These are phyloP conservation scores for Tuber calosporum DNA, from an alignment of 495 filamentous ascomycete species.

Conservation along the genomic window DNA sequence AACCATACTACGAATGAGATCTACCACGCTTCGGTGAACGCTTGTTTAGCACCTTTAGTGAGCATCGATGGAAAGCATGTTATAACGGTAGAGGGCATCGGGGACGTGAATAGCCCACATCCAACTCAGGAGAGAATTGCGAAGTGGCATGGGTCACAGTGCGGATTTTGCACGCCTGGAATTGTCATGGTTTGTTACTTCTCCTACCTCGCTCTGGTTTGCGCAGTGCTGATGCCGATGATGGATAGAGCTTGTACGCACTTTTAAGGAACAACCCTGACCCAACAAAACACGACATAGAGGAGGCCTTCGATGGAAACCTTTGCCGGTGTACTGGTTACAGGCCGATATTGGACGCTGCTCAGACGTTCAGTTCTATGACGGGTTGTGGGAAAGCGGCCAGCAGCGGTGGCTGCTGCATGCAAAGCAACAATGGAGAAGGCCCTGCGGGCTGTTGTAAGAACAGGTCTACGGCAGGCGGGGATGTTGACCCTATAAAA, in stretches of 20 bases:
- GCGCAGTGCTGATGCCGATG: neutral
- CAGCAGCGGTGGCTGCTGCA: conserved; percentile 56
- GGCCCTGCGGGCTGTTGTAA: conserved; percentile 54
- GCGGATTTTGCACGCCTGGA: conserved; percentile 87
- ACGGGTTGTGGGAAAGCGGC: conserved; percentile 51
- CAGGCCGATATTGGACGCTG: conserved; percentile 86
- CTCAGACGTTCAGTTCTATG: conserved; percentile 59
- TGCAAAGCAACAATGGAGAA: conserved; percentile 51
- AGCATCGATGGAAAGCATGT: conserved; percentile 97
- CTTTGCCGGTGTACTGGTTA: conserved; percentile 95
- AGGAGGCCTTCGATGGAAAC: conserved; percentile 92
- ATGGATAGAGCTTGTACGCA: conserved; percentile 63
- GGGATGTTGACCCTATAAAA: conserved; percentile 54
- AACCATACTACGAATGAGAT: conserved; percentile 85
- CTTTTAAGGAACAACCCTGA: conserved; percentile 65
- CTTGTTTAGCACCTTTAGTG: conserved; percentile 84
- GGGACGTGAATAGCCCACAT: conserved; percentile 78
- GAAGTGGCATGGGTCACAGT: conserved; percentile 61
- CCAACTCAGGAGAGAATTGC: conserved; percentile 88
- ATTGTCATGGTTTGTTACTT: conserved; percentile 70
- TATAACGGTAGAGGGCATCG: conserved; percentile 96
- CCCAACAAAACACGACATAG: conserved; percentile 66
- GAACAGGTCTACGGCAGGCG: conserved; percentile 40
- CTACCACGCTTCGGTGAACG: conserved; percentile 89
- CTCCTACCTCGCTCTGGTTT: neutral